Evolutionary conservation across 306 rosid genomes (phyloP).

Genomic region (Adenanthera pavonina): DNA sequence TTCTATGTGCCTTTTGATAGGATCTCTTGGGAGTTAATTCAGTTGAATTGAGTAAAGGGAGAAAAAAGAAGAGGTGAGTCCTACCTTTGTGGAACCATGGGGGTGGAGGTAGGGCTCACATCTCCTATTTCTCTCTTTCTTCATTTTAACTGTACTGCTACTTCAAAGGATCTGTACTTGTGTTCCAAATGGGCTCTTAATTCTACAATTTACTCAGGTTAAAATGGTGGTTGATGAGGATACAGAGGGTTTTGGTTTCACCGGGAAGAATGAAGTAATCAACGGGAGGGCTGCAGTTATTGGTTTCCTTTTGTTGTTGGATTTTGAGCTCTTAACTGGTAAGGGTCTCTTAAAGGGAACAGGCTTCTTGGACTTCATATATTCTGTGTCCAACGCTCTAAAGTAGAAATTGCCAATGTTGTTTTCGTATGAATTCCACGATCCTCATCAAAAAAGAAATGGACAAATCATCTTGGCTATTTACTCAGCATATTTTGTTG

Average conservation of each 20-base stretch:
- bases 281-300: constrained; percentile 90
- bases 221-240: constrained; percentile 87
- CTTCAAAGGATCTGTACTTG: no score
- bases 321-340: constrained; percentile 95
- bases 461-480: not conserved
- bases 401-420: constrained; percentile 43
- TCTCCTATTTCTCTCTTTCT: no score
- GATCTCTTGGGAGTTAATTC: no score
- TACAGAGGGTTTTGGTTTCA: constrained; percentile 74
- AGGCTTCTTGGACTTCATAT: constrained; percentile 92
- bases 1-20: no score
- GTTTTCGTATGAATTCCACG: constrained; percentile 4
- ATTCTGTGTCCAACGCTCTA: constrained; percentile 69
- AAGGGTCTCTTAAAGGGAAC: constrained; percentile 94
- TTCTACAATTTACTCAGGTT: constrained; percentile 53
- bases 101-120: no score
- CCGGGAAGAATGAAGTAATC: constrained; percentile 73
- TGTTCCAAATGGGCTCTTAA: no score
- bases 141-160: no score
- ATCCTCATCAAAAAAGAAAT: constrained; percentile 25
- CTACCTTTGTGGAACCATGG: no score
- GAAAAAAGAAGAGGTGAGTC: no score
- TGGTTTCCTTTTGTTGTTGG: constrained; percentile 86
- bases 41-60: no score
- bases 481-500: constrained; percentile 21